A percentile compares a stretch with the other conserved stretches of the same genome.
Conservation (phyloP, 306 rosid species). For the Medicago ruthenica region DNA sequence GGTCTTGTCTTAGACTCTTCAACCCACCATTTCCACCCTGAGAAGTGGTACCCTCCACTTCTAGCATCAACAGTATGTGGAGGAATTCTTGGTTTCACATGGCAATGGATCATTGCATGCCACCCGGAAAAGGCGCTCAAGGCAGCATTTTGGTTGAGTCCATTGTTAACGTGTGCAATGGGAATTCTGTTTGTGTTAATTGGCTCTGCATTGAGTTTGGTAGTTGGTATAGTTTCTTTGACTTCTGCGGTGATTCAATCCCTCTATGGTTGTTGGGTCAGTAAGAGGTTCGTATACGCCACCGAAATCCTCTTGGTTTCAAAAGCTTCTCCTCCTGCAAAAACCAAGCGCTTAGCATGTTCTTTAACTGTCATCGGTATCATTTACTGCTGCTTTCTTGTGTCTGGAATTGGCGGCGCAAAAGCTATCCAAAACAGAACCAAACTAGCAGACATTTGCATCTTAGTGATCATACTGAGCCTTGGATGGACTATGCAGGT, state of each 20-base stretch:
- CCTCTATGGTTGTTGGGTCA: conserved; percentile 74
- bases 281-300: conserved; percentile 58
- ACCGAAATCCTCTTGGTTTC: conserved; percentile 54
- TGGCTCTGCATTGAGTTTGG: conserved; percentile 51
- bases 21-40: conserved; percentile 61
- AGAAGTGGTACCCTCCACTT: conserved; percentile 67
- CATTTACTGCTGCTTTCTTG: conserved; percentile 60
- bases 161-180: conserved; percentile 56
- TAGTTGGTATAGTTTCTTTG: conserved; percentile 53
- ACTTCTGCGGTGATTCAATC: conserved; percentile 58
- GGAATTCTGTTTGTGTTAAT: conserved; percentile 54
- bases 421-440: conserved; percentile 53
- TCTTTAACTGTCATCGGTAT: conserved; percentile 40
- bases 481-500: conserved; percentile 80
- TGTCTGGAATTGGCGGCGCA: conserved; percentile 71
- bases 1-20: conserved; percentile 51
- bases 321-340: conserved; percentile 50
- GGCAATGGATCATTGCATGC: conserved; percentile 57
- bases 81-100: conserved; percentile 59
- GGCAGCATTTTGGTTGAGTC: conserved; percentile 66
- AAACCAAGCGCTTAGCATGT: conserved; percentile 41
- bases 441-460: conserved; percentile 46
- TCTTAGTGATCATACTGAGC: conserved; percentile 63
- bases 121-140: conserved; percentile 59
- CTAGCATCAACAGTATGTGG: conserved; percentile 53